Evolutionary conservation across 345 rosid genomes (phyloP).

Genomic region (Mangifera indica): DNA sequence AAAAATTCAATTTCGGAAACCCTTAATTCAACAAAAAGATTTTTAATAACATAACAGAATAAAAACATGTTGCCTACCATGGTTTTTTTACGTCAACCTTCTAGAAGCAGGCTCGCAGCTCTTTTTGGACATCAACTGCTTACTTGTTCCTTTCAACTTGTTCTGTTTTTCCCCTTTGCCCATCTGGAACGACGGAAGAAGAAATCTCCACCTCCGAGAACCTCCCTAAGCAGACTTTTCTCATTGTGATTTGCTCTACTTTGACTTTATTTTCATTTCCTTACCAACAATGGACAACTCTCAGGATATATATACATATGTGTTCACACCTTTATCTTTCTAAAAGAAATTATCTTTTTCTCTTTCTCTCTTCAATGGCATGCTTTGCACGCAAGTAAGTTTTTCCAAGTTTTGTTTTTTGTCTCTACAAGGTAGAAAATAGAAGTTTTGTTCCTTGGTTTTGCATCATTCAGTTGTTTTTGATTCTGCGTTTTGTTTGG

Average conservation of each 20-base stretch:
- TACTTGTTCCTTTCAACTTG: too few relatives aligned
- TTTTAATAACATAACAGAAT: too few relatives aligned
- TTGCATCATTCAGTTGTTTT: neutral
- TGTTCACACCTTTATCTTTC: neutral
- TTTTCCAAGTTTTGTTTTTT: slow-evolving; percentile 1
- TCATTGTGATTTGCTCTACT: slow-evolving; percentile 1
- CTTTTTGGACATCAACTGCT: too few relatives aligned
- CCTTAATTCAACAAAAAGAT: too few relatives aligned
- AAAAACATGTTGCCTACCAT: too few relatives aligned
- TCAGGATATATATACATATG: neutral
- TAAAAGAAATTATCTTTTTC: neutral
- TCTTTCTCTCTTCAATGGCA: slow-evolving; percentile 4
- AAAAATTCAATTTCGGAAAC: too few relatives aligned
- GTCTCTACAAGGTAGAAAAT: neutral
- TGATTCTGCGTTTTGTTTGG: slow-evolving; percentile 11
- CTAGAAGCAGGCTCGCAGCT: too few relatives aligned
- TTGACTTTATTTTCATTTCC: slow-evolving; percentile 21
- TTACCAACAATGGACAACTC: neutral
- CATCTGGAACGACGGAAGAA: too few relatives aligned
- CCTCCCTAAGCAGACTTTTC: neutral
- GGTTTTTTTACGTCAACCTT: too few relatives aligned
- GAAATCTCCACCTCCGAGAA: neutral
- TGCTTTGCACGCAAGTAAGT: slow-evolving; percentile 19
- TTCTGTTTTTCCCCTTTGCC: too few relatives aligned
- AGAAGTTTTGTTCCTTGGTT: slow-evolving; percentile 2